Evolutionary conservation across 1,284 basidiomycete genomes (phyloP), one percentile per base, ranked within the genome.

Genomic region (Ceratobasidium sp.): DNA sequence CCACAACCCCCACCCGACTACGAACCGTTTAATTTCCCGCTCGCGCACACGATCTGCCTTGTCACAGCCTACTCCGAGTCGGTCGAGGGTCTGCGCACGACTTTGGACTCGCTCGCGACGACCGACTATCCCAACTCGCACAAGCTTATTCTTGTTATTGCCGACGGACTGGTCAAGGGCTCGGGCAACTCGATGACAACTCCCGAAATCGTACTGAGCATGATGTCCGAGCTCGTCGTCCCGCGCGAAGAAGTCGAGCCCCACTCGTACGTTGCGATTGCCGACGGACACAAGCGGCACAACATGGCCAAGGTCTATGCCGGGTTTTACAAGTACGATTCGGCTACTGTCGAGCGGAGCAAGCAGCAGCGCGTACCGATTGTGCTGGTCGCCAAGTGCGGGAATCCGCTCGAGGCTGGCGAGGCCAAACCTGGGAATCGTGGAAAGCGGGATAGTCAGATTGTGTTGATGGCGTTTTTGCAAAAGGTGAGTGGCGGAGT

Each of bases 231-330:
- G 58, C 89, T 39, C 9, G 37, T 39, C 9, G 8, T 54, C 16
- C 85, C 90, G 0, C 88, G 90, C 0, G 86, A 92, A 41, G 94
- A 98, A 76, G 95, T 98, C 63, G 95, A 98, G 81, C 86, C 96
- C 8, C 93, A 98, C 80, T 98, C 96, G 64, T 99, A 99, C 81
- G 95, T 98, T 59, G 96, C 98, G 76, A 98, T 99, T 79, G 98
- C 98, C 29, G 96, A 99, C 81, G 98, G 98, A 39, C 95, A 98
- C 86, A 99, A 98, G 85, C 89, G 95, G 27, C 97, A 98, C 87
- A 99, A 99, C 83, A 98, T 98, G 96, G 97, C 97, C 75, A 97
- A 97, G 85, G 96, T 99, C 56, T 98, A 93, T 80, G 96, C 97
- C 41, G 98, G 98, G 3, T 99, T 95, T 85, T 99, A 99, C 83